These are phyloP conservation scores for Lactarius quietus DNA, from an alignment of 768 basidiomycete genomes.

Conservation along the genomic window DNA sequence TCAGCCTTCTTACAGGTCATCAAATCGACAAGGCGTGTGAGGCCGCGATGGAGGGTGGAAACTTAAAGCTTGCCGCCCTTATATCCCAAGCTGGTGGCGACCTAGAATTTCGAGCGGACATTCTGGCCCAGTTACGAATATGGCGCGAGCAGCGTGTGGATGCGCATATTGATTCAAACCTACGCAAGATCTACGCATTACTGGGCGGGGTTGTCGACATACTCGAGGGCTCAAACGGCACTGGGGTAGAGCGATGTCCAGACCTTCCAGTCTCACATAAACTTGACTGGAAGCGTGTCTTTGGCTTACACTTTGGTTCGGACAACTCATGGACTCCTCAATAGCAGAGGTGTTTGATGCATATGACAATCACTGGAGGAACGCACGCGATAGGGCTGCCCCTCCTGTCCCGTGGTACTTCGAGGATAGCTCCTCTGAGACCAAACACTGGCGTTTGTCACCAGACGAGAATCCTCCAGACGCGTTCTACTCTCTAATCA, in stretches of 20 bases:
- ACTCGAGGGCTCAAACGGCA: constrained; percentile 51
- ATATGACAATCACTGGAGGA: constrained; percentile 48
- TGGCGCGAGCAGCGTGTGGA: constrained; percentile 82
- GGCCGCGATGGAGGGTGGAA: constrained; percentile 67
- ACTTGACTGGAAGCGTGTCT: constrained; percentile 91
- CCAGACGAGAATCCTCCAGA: constrained; percentile 52
- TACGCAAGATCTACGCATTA: constrained; percentile 79
- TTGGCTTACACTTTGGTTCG: constrained; percentile 93
- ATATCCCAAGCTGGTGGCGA: constrained; percentile 85
- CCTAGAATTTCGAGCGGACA: constrained; percentile 64
- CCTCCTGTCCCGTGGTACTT: constrained; percentile 59
- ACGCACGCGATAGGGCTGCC: constrained; percentile 42
- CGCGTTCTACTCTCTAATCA: constrained; percentile 77
- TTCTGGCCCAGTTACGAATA: constrained; percentile 69
- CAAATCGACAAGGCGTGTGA: constrained; percentile 83
- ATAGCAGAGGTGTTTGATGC: constrained; percentile 64
- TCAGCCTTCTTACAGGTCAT: constrained; percentile 80
- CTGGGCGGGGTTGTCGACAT: constrained; percentile 72
- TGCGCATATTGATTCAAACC: constrained; percentile 57
- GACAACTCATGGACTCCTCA: constrained; percentile 63
- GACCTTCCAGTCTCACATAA: constrained; percentile 64
- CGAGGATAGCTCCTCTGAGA: constrained; percentile 31
- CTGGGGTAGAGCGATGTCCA: constrained; percentile 48
- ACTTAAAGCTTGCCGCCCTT: constrained; percentile 83
- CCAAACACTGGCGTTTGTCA: constrained; percentile 42